phyloP scores from a whole-genome alignment of 345 rosid genomes.

The Bretschneidera sinensis region DNA sequence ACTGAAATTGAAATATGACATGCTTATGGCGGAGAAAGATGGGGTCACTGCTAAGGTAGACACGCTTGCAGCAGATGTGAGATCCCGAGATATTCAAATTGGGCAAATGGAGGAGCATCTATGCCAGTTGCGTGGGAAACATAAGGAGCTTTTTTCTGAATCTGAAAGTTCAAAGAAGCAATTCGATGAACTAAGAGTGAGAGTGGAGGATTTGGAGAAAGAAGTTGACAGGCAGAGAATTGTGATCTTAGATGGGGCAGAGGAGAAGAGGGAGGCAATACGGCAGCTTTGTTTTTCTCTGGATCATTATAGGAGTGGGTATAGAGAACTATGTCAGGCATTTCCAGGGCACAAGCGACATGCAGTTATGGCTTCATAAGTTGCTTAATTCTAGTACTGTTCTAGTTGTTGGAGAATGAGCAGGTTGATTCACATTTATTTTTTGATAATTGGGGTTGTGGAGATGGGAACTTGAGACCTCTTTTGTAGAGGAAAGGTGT shows the following conservation, averaged over 20 bases:
- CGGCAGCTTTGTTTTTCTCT: conserved; percentile 79
- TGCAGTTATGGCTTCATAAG: conserved; percentile 35
- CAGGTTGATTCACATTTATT: background rate
- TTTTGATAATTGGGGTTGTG: background rate
- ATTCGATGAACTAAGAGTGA: conserved; percentile 31
- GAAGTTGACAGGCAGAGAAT: conserved; percentile 47
- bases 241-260: conserved; percentile 47
- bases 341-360: conserved; percentile 35
- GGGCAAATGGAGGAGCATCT: conserved; percentile 43
- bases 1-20: conserved; percentile 36
- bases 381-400: background rate
- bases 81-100: conserved; percentile 34
- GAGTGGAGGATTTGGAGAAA: conserved; percentile 41
- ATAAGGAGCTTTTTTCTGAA: conserved; percentile 28
- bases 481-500: too few species aligned
- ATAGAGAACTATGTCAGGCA: conserved; percentile 48
- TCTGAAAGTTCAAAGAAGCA: conserved; percentile 28
- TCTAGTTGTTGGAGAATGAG: background rate
- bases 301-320: conserved; percentile 73
- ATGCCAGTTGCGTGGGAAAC: conserved; percentile 25
- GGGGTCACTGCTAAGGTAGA: conserved; percentile 32
- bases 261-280: conserved; percentile 84
- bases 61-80: conserved; percentile 38
- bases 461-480: too few species aligned
- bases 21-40: conserved; percentile 52